Conservation (phyloP, 73 alveolate genomes). For the Paramecium pentaurelia region DNA sequence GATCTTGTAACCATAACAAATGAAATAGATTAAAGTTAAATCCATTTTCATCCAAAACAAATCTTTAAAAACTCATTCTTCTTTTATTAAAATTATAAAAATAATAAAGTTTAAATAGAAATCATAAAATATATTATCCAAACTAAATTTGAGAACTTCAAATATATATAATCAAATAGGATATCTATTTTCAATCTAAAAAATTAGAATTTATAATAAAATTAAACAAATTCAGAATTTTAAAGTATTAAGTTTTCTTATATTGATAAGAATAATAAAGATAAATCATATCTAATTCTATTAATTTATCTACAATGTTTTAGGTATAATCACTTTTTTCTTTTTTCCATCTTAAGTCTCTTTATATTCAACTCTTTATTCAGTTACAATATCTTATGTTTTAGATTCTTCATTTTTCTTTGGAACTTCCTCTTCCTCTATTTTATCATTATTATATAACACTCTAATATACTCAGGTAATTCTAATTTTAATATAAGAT, state of each 20-base stretch:
- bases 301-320: background rate
- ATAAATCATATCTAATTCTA: background rate
- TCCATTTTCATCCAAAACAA: slow-evolving; percentile 18
- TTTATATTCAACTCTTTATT: background rate
- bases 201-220: too few species aligned
- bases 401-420: background rate
- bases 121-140: background rate
- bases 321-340: background rate
- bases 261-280: background rate
- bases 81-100: background rate
- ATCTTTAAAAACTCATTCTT: slow-evolving; percentile 30
- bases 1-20: slow-evolving; percentile 34
- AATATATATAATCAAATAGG: too few species aligned
- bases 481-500: background rate
- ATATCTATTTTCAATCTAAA: background rate
- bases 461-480: slow-evolving; percentile 25
- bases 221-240: background rate
- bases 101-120: background rate
- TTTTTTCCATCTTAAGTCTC: background rate
- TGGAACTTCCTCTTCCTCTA: background rate
- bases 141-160: too few species aligned
- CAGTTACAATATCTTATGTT: background rate
- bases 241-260: background rate
- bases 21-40: slow-evolving; percentile 21
- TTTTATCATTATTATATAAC: background rate